Evolutionary conservation across 208 protist species (phyloP).

Genomic region (Trypanosoma caninum): DNA sequence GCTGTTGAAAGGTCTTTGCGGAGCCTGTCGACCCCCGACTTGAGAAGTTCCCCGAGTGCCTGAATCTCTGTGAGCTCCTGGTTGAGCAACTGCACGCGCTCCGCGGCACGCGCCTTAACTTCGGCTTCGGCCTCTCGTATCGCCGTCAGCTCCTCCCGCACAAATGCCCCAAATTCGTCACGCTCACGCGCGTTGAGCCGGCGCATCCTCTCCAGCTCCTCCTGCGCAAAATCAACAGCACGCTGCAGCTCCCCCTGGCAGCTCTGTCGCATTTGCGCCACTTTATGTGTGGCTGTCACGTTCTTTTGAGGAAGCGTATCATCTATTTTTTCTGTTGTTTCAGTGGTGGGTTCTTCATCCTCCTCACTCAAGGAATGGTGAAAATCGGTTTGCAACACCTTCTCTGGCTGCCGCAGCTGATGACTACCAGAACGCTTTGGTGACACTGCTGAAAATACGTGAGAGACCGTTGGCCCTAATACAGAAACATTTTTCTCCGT

Average conservation of each 20-base stretch:
- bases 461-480: not conserved
- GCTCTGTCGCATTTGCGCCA: constrained; percentile 47
- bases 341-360: not conserved
- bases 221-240: constrained; percentile 46
- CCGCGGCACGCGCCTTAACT: constrained; percentile 67
- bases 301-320: constrained; percentile 40
- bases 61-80: constrained; percentile 78
- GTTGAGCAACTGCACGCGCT: constrained; percentile 73
- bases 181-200: constrained; percentile 60
- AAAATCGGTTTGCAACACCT: not conserved
- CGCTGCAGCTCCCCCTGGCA: constrained; percentile 44
- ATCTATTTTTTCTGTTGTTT: constrained; percentile 1
- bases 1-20: constrained; percentile 50
- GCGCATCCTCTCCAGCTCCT: constrained; percentile 48
- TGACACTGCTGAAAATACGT: too few relatives aligned
- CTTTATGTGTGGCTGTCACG: constrained; percentile 54
- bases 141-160: constrained; percentile 63
- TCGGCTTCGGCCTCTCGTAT: constrained; percentile 57
- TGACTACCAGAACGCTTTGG: too few relatives aligned
- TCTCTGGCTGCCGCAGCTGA: not conserved
- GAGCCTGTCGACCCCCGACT: constrained; percentile 59
- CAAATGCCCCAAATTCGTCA: constrained; percentile 54
- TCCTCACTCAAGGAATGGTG: not conserved
- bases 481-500: not conserved
- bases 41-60: constrained; percentile 60